Evolutionary conservation across 352 stramenopile genomes (phyloP).

Genomic region (Blastocystis sp.): DNA sequence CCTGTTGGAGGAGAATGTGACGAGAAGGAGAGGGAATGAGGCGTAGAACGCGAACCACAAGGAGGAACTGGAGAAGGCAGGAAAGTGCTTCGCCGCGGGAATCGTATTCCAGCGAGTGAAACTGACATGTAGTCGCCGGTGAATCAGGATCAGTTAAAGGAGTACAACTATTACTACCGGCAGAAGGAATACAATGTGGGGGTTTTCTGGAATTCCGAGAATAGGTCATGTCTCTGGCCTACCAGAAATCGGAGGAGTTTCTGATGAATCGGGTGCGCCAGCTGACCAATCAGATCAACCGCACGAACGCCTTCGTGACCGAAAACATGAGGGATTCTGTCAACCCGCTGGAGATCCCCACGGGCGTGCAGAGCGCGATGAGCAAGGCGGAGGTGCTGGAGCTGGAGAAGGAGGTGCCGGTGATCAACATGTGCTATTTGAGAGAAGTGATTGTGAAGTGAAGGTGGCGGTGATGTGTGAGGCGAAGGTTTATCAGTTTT

Average conservation of each 20-base stretch:
- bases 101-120: background rate
- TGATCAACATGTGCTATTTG: slow-evolving; percentile 43
- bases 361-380: background rate
- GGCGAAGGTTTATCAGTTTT: slow-evolving; percentile 46
- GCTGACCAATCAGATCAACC: slow-evolving; percentile 43
- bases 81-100: background rate
- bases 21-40: background rate
- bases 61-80: background rate
- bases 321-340: slow-evolving; percentile 9
- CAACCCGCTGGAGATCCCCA: background rate
- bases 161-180: slow-evolving; percentile 37
- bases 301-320: background rate
- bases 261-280: slow-evolving; percentile 61
- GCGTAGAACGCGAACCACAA: slow-evolving; percentile 26
- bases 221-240: background rate
- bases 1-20: too few relatives aligned
- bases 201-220: background rate
- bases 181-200: slow-evolving; percentile 52
- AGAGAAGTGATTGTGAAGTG: slow-evolving; percentile 43
- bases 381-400: slow-evolving; percentile 16
- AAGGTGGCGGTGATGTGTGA: background rate
- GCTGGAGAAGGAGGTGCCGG: slow-evolving; percentile 20
- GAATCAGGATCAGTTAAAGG: background rate
- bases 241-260: slow-evolving; percentile 59
- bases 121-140: background rate